Evolutionary conservation across 2,329 filamentous ascomycete species (phyloP).

Genomic region (Alternaria consortialis): DNA sequence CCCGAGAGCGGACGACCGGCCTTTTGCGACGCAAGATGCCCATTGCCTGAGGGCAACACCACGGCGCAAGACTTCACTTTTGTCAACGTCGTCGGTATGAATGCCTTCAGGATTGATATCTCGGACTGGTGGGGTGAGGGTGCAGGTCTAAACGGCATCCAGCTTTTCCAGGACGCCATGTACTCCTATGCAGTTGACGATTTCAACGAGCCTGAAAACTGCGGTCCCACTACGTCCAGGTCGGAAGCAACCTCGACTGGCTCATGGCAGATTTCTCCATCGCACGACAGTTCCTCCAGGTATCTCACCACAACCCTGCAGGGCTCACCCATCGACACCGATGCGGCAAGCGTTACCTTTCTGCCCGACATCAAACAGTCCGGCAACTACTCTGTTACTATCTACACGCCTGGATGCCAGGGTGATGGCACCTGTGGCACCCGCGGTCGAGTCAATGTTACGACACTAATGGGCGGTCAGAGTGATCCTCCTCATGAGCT

Average conservation of each 20-base stretch:
- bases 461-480: conserved; percentile 68
- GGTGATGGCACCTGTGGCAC: conserved; percentile 78
- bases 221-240: conserved; percentile 66
- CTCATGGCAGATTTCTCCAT: conserved; percentile 75
- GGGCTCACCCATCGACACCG: conserved; percentile 62
- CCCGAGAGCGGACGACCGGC: conserved; percentile 69
- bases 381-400: conserved; percentile 88
- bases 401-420: conserved; percentile 92
- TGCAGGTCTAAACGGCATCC: conserved; percentile 84
- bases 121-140: conserved; percentile 86
- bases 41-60: conserved; percentile 74
- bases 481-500: conserved; percentile 57
- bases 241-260: conserved; percentile 72
- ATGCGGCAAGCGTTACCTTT: conserved; percentile 77
- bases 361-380: conserved; percentile 84
- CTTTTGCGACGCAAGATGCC: conserved; percentile 83
- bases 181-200: conserved; percentile 83
- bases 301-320: conserved; percentile 77
- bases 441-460: conserved; percentile 84
- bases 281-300: conserved; percentile 73
- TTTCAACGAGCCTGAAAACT: conserved; percentile 90
- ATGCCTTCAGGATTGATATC: conserved; percentile 83
- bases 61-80: conserved; percentile 91
- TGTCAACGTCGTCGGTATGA: conserved; percentile 92
- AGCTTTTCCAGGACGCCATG: conserved; percentile 86